Evolutionary conservation across 257 asterid genomes (phyloP).

Genomic region (Solanum megistacrolobum): DNA sequence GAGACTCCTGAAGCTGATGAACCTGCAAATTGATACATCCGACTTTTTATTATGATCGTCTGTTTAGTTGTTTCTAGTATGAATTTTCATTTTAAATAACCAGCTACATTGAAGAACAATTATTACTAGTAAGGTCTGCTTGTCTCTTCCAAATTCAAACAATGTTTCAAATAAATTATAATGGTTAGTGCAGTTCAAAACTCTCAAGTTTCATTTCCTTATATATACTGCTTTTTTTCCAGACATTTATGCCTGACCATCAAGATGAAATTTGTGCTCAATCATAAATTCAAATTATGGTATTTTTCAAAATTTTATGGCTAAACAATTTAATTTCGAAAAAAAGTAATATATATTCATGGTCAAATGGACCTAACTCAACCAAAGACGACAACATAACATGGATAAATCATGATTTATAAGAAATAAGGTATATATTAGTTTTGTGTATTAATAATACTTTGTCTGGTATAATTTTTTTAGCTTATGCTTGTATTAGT

Average conservation of each 20-base stretch:
- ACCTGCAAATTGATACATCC: conserved; percentile 1
- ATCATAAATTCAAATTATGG: background rate
- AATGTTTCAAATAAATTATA: background rate
- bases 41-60: background rate
- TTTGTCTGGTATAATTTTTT: too few species aligned
- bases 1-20: conserved; percentile 17
- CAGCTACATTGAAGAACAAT: background rate
- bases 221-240: background rate
- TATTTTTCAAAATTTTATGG: background rate
- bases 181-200: background rate
- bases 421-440: background rate
- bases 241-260: background rate
- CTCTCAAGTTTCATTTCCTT: background rate
- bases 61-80: background rate
- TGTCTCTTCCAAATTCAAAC: background rate
- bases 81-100: background rate
- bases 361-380: background rate
- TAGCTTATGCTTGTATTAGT: too few species aligned
- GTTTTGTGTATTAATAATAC: background rate
- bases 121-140: background rate
- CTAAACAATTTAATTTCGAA: too few species aligned
- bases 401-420: background rate
- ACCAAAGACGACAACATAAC: background rate
- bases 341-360: background rate
- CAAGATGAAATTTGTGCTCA: background rate